Evolutionary conservation across 2,329 filamentous ascomycete genomes (phyloP), one percentile per base, ranked within the genome.

Genomic region (Phyllosticta citrichinensis): DNA sequence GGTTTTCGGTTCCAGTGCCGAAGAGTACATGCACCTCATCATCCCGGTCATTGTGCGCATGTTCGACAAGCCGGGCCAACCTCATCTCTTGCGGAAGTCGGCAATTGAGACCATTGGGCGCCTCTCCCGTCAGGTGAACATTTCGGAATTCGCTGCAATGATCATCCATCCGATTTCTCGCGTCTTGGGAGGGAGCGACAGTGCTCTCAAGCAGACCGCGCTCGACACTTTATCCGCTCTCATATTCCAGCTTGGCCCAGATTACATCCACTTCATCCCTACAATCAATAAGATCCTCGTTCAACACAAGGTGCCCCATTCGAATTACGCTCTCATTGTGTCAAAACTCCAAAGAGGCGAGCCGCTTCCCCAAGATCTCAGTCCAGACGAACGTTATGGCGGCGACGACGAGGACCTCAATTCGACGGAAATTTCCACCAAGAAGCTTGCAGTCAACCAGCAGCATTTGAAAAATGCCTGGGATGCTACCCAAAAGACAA

Each of bases 11-110:
- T 87, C 92, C 0, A 97, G 92, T 69, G 89, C 89, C 11, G 94
- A 99, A 72, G 94, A 99, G 72, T 99, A 99, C 73, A 99, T 99
- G 94, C 94, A 99, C 72, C 81, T 99, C 58, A 97, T 99, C 66
- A 90, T 99, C 57, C 94, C 94, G 0, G 91, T 96, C 40, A 91
- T 99, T 68, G 92, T 99, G 9, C 86, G 88, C 53, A 88, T 96
- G 56, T 97, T 99, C 69, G 93, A 99, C 72, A 95, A 91, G 69
- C 84, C 88, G 33, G 86, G 88, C 11, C 89, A 95, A 64, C 91
- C 91, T 8, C 79, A 83, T 1, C 87, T 87, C 62, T 84, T 97
- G 55, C 84, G 91, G 58, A 95, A 91, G 73, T 86, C 87, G 24
- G 93, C 93, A 0, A 97, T 99, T 66, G 95, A 99, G 68, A 96